Evolutionary conservation across 805 yeast species (phyloP).

Genomic region (Saccharomyces eubayanus): DNA sequence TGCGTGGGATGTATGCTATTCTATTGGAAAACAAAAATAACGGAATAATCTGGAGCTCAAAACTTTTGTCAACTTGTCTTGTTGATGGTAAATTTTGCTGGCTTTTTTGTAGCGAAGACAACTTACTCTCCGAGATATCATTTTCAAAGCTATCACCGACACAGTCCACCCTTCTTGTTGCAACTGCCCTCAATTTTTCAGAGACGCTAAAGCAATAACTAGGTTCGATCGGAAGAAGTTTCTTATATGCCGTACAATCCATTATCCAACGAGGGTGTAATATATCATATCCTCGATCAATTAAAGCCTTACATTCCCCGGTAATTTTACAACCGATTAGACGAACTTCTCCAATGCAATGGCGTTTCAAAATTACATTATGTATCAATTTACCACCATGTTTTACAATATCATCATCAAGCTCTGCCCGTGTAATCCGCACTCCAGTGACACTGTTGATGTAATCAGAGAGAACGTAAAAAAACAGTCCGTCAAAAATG

Average conservation of each 20-base stretch:
- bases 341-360: slow-evolving; percentile 13
- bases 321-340: slow-evolving; percentile 36
- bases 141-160: slow-evolving; percentile 53
- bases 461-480: slow-evolving; percentile 49
- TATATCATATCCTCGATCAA: slow-evolving; percentile 48
- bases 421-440: slow-evolving; percentile 29
- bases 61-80: background rate
- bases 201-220: slow-evolving; percentile 43
- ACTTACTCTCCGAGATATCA: slow-evolving; percentile 8
- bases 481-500: slow-evolving; percentile 40
- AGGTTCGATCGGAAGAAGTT: slow-evolving; percentile 51
- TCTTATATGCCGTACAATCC: slow-evolving; percentile 39
- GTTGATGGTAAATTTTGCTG: background rate
- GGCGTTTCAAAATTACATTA: slow-evolving; percentile 24
- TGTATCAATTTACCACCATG: slow-evolving; percentile 45
- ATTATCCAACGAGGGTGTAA: slow-evolving; percentile 64
- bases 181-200: slow-evolving; percentile 18
- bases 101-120: slow-evolving; percentile 2
- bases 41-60: slow-evolving; percentile 12
- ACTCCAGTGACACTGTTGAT: slow-evolving; percentile 10
- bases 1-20: slow-evolving; percentile 27
- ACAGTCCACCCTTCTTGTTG: slow-evolving; percentile 39
- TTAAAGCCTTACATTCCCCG: slow-evolving; percentile 32
- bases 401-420: slow-evolving; percentile 34
- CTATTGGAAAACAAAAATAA: slow-evolving; percentile 33